phyloP scores from a whole-genome alignment of 139 green algal species.

The Closterium sp. region DNA sequence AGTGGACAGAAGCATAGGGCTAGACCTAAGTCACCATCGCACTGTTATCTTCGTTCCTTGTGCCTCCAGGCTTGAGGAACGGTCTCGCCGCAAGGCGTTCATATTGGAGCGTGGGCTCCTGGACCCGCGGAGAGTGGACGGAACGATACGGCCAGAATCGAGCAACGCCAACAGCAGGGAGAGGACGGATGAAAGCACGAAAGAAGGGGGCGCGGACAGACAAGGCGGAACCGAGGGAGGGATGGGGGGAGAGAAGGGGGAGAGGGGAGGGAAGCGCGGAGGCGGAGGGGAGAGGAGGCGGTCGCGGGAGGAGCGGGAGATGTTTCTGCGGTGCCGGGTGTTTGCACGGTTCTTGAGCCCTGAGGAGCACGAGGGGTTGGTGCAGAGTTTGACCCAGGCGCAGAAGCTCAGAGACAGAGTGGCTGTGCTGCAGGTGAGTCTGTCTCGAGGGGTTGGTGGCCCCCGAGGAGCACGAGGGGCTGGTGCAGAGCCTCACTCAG shows the following conservation, averaged over 20 bases:
- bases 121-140: slow-evolving; percentile 57
- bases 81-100: slow-evolving; percentile 63
- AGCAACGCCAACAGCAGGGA: slow-evolving; percentile 48
- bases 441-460: neutral
- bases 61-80: slow-evolving; percentile 61
- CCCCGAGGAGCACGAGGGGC: slow-evolving; percentile 63
- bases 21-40: too few species aligned
- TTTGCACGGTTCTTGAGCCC: slow-evolving; percentile 71
- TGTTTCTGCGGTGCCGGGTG: slow-evolving; percentile 69
- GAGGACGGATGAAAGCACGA: neutral
- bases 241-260: neutral
- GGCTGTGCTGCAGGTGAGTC: neutral
- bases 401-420: neutral
- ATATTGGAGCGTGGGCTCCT: slow-evolving; percentile 70
- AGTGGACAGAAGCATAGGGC: too few species aligned
- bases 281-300: slow-evolving; percentile 24
- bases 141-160: neutral
- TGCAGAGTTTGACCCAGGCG: slow-evolving; percentile 19
- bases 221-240: neutral
- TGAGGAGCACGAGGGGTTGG: slow-evolving; percentile 73
- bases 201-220: neutral
- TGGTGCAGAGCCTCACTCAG: slow-evolving; percentile 50
- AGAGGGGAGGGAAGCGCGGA: neutral
- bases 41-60: too few species aligned
- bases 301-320: slow-evolving; percentile 65